Conservation (phyloP, 1,139 yeast genomes). For the Taphrina sp. region DNA sequence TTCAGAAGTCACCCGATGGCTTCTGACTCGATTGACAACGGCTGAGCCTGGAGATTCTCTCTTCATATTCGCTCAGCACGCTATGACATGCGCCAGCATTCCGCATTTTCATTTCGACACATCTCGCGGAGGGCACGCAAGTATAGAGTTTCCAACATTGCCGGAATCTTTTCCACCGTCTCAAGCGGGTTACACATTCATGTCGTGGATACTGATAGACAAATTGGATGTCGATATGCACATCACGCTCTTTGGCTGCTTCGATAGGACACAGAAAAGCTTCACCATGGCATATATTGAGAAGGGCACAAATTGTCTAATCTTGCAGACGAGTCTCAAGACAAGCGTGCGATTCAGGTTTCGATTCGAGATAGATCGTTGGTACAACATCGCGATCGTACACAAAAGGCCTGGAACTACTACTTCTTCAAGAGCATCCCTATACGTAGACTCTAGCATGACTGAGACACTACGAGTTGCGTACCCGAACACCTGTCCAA, state of each 20-base stretch:
- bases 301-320: conserved; percentile 37
- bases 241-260: conserved; percentile 38
- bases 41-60: neutral
- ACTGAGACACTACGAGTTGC: conserved; percentile 43
- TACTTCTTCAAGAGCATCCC: conserved; percentile 41
- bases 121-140: conserved; percentile 19
- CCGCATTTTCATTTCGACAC: conserved; percentile 26
- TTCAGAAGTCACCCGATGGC: neutral
- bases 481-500: conserved; percentile 38
- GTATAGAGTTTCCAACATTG: conserved; percentile 10
- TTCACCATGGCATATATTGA: conserved; percentile 38
- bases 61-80: neutral
- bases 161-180: conserved; percentile 32
- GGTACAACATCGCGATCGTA: conserved; percentile 38
- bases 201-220: conserved; percentile 38
- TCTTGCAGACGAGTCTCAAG: conserved; percentile 37
- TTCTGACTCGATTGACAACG: neutral
- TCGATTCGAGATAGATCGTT: conserved; percentile 35
- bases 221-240: conserved; percentile 36
- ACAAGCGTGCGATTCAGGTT: conserved; percentile 37
- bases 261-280: conserved; percentile 37
- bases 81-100: neutral
- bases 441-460: conserved; percentile 45
- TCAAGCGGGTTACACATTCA: conserved; percentile 38
- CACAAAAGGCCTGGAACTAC: conserved; percentile 38